These are phyloP conservation scores for Xanthoconium separans DNA, from an alignment of 1,284 basidiomycete genomes.

Conservation along the genomic window DNA sequence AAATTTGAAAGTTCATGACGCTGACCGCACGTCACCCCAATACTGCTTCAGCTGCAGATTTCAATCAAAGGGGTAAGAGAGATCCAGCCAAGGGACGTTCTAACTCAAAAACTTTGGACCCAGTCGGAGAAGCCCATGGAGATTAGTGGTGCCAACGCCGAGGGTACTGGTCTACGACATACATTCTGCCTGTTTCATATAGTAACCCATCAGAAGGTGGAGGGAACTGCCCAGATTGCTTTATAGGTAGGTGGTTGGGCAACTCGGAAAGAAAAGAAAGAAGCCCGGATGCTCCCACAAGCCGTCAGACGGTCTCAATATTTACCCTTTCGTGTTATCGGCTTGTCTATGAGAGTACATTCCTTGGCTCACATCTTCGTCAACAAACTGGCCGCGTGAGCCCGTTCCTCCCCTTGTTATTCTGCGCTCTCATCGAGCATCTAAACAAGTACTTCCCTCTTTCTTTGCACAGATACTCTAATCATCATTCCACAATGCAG, in stretches of 20 bases:
- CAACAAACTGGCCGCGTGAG: conserved; percentile 8
- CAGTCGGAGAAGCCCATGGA: too few relatives aligned
- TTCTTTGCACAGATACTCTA: conserved; percentile 4
- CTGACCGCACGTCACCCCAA: too few relatives aligned
- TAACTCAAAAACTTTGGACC: too few relatives aligned
- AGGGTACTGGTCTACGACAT: too few relatives aligned
- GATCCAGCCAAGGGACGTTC: too few relatives aligned
- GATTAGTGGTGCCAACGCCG: too few relatives aligned
- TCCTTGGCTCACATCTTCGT: background rate
- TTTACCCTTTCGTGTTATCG: background rate
- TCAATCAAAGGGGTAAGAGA: too few relatives aligned
- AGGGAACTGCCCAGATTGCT: background rate
- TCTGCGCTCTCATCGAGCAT: background rate
- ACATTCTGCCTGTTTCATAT: too few relatives aligned
- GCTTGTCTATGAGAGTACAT: background rate
- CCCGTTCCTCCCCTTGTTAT: background rate
- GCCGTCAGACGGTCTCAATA: background rate
- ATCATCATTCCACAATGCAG: conserved; percentile 23
- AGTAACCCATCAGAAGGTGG: too few relatives aligned
- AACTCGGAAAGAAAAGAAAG: background rate
- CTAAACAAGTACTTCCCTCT: background rate
- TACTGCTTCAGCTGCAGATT: too few relatives aligned
- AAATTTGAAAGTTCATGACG: too few relatives aligned
- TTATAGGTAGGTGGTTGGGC: conserved; percentile 15
- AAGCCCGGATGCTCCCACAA: conserved; percentile 10